Base-by-base conservation (phyloP, 495 filamentous ascomycete genomes). In the Darksidea phi region DNA sequence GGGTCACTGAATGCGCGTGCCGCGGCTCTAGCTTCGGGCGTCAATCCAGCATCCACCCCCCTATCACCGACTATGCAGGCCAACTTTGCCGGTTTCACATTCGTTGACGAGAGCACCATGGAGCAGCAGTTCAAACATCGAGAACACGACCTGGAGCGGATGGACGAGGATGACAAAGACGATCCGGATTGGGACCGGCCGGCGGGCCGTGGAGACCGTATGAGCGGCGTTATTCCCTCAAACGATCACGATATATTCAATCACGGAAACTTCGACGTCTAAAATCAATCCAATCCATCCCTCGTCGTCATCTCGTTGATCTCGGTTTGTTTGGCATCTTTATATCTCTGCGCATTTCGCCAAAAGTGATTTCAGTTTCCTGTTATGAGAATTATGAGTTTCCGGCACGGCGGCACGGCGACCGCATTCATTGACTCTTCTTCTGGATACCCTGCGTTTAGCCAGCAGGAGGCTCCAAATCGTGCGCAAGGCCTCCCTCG, bases 41-140 rank as follows among this genome's bases (percentile, higher is more conserved):
- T 85, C 34, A 88, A 91, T 67, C 83, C 88, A 24, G 89, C 88
- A 6, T 92, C 87, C 17, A 97, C 94, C 0, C 94, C 94, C 0
- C 75, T 98, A 15, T 95, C 89, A 1, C 94, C 95, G 1, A 90
- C 89, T 12, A 91, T 97, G 78, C 94, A 98, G 72, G 94, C 93
- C 54, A 97, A 97, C 69, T 98, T 98, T 79, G 88, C 92, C 64
- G 94, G 94, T 24, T 98, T 98, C 73, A 98, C 94, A 0, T 98
- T 95, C 70, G 95, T 97, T 5, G 95, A 97, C 68, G 95, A 98
- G 74, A 97, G 90, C 69, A 87, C 89, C 20, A 89, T 98, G 56
- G 91, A 97, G 45, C 90, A 95, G 43, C 89, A 96, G 59, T 89
- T 95, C 76, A 79, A 79, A 61, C 79, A 70, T 26, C 67, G 72